These are phyloP conservation scores for Quercus engelmannii DNA, from an alignment of 306 rosid species.

Conservation along the genomic window DNA sequence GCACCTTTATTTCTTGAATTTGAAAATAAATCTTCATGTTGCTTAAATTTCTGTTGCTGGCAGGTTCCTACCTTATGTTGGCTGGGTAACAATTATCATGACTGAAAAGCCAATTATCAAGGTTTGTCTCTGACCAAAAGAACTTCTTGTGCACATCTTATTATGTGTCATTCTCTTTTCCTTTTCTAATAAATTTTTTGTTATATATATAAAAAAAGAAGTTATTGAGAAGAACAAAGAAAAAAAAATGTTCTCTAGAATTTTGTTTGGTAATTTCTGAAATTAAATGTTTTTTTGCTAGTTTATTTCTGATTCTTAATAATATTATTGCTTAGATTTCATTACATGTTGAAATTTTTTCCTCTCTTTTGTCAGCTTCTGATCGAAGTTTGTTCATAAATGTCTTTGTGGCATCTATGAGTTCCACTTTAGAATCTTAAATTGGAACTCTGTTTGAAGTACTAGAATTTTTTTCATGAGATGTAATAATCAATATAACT, in stretches of 20 bases:
- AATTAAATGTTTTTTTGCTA: too few relatives aligned
- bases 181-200: too few relatives aligned
- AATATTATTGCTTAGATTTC: not conserved
- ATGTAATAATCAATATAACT: not conserved
- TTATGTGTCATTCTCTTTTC: too few relatives aligned
- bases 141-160: not conserved
- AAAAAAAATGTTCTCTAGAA: too few relatives aligned
- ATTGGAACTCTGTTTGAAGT: not conserved
- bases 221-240: too few relatives aligned
- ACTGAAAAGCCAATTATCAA: slow-evolving; percentile 91
- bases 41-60: slow-evolving; percentile 10
- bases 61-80: slow-evolving; percentile 93
- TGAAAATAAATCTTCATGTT: not conserved
- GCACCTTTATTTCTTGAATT: not conserved
- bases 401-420: not conserved
- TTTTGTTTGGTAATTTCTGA: too few relatives aligned
- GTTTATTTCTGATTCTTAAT: too few relatives aligned
- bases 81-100: slow-evolving; percentile 96
- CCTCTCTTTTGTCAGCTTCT: not conserved
- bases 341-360: not conserved
- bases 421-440: not conserved
- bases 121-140: slow-evolving; percentile 34
- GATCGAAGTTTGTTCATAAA: not conserved
- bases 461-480: not conserved
- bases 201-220: too few relatives aligned